Evolutionary conservation across 805 yeast genomes (phyloP), one percentile per base, ranked within the genome.

Genomic region (Candida krabiensis): DNA sequence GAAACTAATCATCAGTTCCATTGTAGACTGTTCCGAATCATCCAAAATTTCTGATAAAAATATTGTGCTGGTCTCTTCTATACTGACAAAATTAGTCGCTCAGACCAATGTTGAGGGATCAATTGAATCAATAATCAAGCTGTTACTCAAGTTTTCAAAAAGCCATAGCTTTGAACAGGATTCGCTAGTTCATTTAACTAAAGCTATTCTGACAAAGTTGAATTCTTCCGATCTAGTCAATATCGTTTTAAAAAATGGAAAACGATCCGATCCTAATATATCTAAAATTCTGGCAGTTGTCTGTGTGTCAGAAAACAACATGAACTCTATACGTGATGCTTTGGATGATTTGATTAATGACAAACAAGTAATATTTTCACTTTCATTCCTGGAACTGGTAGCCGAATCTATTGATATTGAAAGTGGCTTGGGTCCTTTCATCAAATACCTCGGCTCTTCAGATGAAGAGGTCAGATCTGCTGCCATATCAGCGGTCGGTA

Each of bases 401-500:
- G 72, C 76, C n/a, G 62, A 64, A 38, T 40, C 57, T 5, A 47
- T 53, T 38, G 58, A 56, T 23, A 47, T 71, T 25, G 51, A 58
- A 4, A 47, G 66, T 15, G 55, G 64, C 3, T 48, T 72, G 19
- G 64, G 58, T 1, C 61, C 69, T 13, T 79, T 47, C 56, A 59
- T 47, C 41, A 38, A 14, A 50, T 62, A 41, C 53, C 70, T 42
- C 16, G 53, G 52, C 8, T 48, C 46, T 4, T 18, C 41, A 2
- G 50, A 55, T 3, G 55, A 65, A 9, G 72, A 70, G 25, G 52
- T 72, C 4, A 67, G 67, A 37, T 45, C 65, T 6, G 74, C 75
- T 16, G 70, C 83, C 2, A 73, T 83, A 1, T 69, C 71, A 33
- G 67, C 82, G 0, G 53, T 79, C 19, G 83, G 86, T 2, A 67